A percentile compares a stretch with the other conserved stretches of the same genome.
Conservation (phyloP, 345 rosid genomes). For the Bruguiera sexangula region DNA sequence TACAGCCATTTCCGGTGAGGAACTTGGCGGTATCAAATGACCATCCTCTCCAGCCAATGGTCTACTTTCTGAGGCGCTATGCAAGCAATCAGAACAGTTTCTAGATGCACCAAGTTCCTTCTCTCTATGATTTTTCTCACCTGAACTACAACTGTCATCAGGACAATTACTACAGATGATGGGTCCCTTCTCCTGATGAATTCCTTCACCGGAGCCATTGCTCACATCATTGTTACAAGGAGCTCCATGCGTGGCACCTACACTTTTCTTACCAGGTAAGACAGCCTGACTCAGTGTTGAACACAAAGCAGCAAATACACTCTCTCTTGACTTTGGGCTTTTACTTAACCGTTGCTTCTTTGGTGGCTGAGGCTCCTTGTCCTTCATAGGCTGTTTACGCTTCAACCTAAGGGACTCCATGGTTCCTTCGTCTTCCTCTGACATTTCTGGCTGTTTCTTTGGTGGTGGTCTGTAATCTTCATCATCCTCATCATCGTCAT, state of each 20-base stretch:
- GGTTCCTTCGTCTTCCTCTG: conserved; percentile 67
- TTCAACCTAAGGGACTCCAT: conserved; percentile 64
- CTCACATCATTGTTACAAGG: conserved; percentile 29
- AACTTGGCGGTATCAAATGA: conserved; percentile 58
- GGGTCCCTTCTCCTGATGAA: conserved; percentile 33
- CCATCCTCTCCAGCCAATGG: conserved; percentile 61
- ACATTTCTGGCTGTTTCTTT: conserved; percentile 54
- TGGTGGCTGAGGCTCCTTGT: conserved; percentile 53
- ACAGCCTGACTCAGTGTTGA: conserved; percentile 89
- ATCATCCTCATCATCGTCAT: conserved; percentile 94
- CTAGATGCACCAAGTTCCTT: conserved; percentile 40
- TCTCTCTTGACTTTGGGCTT: conserved; percentile 54
- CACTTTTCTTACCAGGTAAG: conserved; percentile 60
- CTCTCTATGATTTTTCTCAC: conserved; percentile 47
- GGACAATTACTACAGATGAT: conserved; percentile 32
- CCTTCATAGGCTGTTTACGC: conserved; percentile 58
- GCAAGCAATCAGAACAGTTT: conserved; percentile 54
- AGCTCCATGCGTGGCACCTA: conserved; percentile 27
- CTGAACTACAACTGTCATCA: conserved; percentile 34
- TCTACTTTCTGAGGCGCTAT: conserved; percentile 43
- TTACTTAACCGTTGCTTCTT: conserved; percentile 65
- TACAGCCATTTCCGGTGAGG: conserved; percentile 93
- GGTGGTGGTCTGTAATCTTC: conserved; percentile 90
- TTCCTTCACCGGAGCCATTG: conserved; percentile 34
- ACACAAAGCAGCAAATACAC: conserved; percentile 76